Percentiles rank a stretch among this genome's conserved stretches.
Conservation (phyloP, 148 eudicot genomes). For the Rhododendron ferrugineum region DNA sequence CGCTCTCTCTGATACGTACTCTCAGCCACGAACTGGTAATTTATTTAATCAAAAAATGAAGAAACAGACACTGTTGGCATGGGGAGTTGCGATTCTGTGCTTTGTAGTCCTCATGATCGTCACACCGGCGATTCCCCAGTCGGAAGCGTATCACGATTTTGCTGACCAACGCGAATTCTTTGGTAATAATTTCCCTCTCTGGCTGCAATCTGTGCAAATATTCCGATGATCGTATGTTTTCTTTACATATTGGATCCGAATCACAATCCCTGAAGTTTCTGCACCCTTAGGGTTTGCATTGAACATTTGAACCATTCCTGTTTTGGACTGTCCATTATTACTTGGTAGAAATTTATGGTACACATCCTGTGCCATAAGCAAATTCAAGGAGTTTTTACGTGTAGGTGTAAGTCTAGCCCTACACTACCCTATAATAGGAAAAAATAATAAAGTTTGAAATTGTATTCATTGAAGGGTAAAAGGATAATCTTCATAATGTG, state of each 20-base stretch:
- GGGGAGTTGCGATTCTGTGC: constrained; percentile 47
- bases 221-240: background rate
- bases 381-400: too few species aligned
- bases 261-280: background rate
- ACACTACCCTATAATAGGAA: too few species aligned
- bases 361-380: background rate
- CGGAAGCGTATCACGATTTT: constrained; percentile 75
- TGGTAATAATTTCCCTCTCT: constrained; percentile 25
- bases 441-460: too few species aligned
- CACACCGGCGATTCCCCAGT: constrained; percentile 80
- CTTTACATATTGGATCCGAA: background rate
- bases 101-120: constrained; percentile 73
- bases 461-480: too few species aligned
- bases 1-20: background rate
- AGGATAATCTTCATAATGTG: too few species aligned
- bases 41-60: constrained; percentile 24
- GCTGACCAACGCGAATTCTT: constrained; percentile 74
- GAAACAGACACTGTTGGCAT: constrained; percentile 38
- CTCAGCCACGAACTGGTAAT: background rate
- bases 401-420: too few species aligned
- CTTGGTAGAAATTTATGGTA: background rate
- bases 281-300: constrained; percentile 1
- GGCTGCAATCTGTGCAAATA: background rate
- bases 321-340: background rate
- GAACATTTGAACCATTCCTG: background rate